Base-by-base conservation (phyloP, 306 rosid species). In the Cercis canadensis region DNA sequence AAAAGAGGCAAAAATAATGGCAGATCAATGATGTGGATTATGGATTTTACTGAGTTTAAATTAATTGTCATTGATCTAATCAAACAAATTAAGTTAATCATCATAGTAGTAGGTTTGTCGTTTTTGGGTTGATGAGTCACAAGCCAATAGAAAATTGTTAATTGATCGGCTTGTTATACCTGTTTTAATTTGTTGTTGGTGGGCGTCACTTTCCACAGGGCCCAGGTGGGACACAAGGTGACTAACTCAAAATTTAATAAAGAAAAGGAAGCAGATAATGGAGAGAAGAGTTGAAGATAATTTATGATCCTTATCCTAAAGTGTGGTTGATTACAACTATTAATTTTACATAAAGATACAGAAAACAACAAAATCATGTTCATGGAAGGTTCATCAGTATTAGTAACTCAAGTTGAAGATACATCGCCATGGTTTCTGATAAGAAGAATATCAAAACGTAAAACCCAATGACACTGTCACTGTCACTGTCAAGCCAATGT, bases 51-150 rank as follows among this genome's bases (percentile, higher is more conserved):
- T 53, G 15, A 43, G n/a, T 19, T 51, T 50, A 24, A 24, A 24
- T 24, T 24, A 24, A 24, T n/a, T n/a, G n/a, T n/a, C n/a, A n/a
- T n/a, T n/a, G n/a, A n/a, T n/a, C n/a, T n/a, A n/a, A n/a, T n/a
- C n/a, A n/a, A n/a, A n/a, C n/a, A n/a, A n/a, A n/a, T n/a, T n/a
- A n/a, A n/a, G n/a, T n/a, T n/a, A n/a, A n/a, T n/a, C n/a, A n/a
- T n/a, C n/a, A n/a, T n/a, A n/a, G n/a, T n/a, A n/a, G n/a, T n/a
- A n/a, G n/a, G n/a, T n/a, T n/a, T n/a, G 67, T 79, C 62, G 8
- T 11, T 67, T 69, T 14, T 68, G 70, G 44, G 69, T 70, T 46
- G 87, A 69, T 82, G 88, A 84, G 78, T 87, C 92, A 87, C 41
- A 21, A 50, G 58, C 78, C 89, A 83, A 79, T 75, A 70, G 75